Percentiles rank a stretch among this genome's conserved stretches.
These are phyloP conservation scores for Dryas alaskensis DNA, from an alignment of 306 rosid genomes.

Conservation along the genomic window DNA sequence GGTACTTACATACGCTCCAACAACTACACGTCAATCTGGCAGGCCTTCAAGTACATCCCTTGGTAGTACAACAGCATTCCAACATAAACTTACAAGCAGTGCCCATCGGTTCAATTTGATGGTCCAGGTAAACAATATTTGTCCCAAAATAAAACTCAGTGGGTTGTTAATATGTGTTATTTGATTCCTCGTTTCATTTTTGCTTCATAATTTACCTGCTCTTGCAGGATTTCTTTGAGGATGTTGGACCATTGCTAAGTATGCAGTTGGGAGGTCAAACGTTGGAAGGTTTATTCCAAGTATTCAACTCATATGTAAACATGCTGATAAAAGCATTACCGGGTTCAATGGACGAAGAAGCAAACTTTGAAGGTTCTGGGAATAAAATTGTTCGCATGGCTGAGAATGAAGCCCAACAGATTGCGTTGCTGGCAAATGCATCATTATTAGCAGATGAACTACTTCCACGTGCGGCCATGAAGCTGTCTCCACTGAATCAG, in stretches of 20 bases:
- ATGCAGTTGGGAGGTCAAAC: constrained; percentile 99
- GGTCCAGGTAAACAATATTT: constrained; percentile 82
- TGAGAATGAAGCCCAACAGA: constrained; percentile 91
- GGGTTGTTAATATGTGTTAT: neutral
- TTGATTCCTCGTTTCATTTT: neutral
- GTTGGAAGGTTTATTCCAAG: constrained; percentile 88
- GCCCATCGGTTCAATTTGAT: constrained; percentile 97
- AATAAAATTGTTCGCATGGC: constrained; percentile 87
- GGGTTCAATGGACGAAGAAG: constrained; percentile 92
- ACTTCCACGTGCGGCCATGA: constrained; percentile 98
- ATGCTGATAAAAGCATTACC: constrained; percentile 90
- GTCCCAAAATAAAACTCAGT: neutral
- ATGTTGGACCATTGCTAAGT: constrained; percentile 94
- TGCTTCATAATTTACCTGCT: constrained; percentile 18
- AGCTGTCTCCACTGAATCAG: constrained; percentile 69
- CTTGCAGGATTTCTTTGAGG: constrained; percentile 92
- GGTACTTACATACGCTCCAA: constrained; percentile 67
- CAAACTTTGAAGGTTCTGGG: constrained; percentile 70
- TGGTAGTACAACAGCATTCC: constrained; percentile 54
- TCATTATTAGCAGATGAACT: constrained; percentile 90
- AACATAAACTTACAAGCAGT: constrained; percentile 87
- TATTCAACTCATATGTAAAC: constrained; percentile 73
- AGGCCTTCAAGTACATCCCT: constrained; percentile 49
- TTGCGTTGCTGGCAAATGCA: constrained; percentile 97
- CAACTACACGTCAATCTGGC: constrained; percentile 62